These are phyloP conservation scores for Plasmopara halstedii DNA, from an alignment of 352 stramenopile species.

Conservation along the genomic window DNA sequence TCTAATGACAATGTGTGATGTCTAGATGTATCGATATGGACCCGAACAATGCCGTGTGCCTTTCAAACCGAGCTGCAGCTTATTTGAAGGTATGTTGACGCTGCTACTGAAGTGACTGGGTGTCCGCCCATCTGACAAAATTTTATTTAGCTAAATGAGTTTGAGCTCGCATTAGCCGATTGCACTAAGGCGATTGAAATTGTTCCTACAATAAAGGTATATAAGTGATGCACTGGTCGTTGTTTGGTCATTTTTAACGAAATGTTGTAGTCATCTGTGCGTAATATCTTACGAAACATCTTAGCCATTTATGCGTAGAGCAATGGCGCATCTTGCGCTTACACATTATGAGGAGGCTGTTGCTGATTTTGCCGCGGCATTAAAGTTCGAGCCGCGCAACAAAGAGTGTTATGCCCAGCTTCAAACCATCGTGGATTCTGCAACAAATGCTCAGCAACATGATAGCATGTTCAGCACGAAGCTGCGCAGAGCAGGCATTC, in stretches of 20 bases:
- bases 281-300: slow-evolving; percentile 1
- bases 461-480: background rate
- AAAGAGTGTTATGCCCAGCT: slow-evolving; percentile 42
- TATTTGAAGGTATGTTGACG: slow-evolving; percentile 42
- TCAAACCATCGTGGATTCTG: slow-evolving; percentile 21
- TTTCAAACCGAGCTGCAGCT: slow-evolving; percentile 64
- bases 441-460: background rate
- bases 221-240: background rate
- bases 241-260: background rate
- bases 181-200: slow-evolving; percentile 17
- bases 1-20: background rate
- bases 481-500: slow-evolving; percentile 15
- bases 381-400: slow-evolving; percentile 43
- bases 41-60: slow-evolving; percentile 26
- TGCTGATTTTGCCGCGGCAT: slow-evolving; percentile 31
- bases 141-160: background rate
- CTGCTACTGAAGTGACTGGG: background rate
- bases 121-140: background rate
- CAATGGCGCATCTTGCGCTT: slow-evolving; percentile 31
- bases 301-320: slow-evolving; percentile 52
- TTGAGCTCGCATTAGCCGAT: background rate
- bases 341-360: slow-evolving; percentile 21
- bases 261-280: background rate
- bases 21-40: slow-evolving; percentile 46
- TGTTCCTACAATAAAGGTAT: slow-evolving; percentile 52